Evolutionary conservation across 805 yeast species (phyloP), one percentile per base, ranked within the genome.

Genomic region (Tetrapisispora phaffii): DNA sequence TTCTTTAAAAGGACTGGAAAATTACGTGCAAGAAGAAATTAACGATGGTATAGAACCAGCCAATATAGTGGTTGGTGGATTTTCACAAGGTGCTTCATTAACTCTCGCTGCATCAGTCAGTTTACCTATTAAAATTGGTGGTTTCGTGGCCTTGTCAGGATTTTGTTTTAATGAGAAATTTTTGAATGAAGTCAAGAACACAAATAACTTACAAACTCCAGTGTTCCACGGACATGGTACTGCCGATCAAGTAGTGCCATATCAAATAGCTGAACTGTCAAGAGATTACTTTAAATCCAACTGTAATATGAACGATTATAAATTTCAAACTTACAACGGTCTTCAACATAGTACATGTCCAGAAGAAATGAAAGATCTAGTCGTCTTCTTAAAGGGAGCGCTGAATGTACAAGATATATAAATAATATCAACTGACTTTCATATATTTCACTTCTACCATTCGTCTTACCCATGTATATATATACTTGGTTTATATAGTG

Each of bases 81-180:
- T 93, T 60, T 82, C 94, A 4, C 98, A 93, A 66, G 98, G 98
- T 45, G 94, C 87, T 41, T 88, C 95, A 1, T 49, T 90, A 10
- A 67, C 93, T 1, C 67, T 85, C 47, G 86, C 85, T 2, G 58
- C 82, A 15, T 70, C 77, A 20, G 69, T 80, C 0, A 62, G 73
- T 10, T 60, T 72, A 28, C 79, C 79, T 17, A 59, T 67, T 45
- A 83, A 82, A 56, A 68, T 89, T 19, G 97, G 85, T 8, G 97
- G 96, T 1, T 71, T 85, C 26, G 62, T 87, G 20, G 76, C 80
- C 0, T 66, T 90, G 40, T 84, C 95, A 1, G 97, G 96, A 0
- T 86, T 85, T 56, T 66, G 78, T 47, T 63, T 71, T 32, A 45
- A 46, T 4, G 39, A 48, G 19, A 47, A 48, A 16, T 54, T 49